Conservation (phyloP, 2,329 filamentous ascomycete genomes). For the Phoma herbarum region DNA sequence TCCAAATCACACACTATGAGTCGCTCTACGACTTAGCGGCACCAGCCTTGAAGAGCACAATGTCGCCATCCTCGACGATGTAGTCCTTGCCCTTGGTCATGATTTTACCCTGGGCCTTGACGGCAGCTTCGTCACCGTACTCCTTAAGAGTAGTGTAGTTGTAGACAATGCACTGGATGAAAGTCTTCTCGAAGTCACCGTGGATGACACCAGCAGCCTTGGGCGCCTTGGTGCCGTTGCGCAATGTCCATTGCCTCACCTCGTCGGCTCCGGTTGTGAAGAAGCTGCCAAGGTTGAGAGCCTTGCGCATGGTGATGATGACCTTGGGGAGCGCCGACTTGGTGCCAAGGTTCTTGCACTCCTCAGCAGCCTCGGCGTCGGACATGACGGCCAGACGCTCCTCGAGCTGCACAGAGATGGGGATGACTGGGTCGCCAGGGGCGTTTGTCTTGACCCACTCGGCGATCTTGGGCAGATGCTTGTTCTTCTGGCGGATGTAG, state of each 20-base stretch:
- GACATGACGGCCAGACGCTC: conserved; percentile 86
- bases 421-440: conserved; percentile 86
- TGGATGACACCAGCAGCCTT: conserved; percentile 98
- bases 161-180: conserved; percentile 95
- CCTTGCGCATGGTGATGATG: conserved; percentile 91
- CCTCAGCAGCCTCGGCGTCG: conserved; percentile 79
- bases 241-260: conserved; percentile 97
- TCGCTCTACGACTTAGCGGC: conserved; percentile 72
- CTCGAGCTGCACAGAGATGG: conserved; percentile 91
- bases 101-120: conserved; percentile 94
- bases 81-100: conserved; percentile 99
- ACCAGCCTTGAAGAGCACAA: conserved; percentile 88
- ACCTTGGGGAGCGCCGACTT: conserved; percentile 93
- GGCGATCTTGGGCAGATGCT: conserved; percentile 91
- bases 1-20: conserved; percentile 1
- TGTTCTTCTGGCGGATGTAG: conserved; percentile 99
- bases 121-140: conserved; percentile 83
- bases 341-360: conserved; percentile 86
- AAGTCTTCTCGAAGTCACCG: conserved; percentile 99
- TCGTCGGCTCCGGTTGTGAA: conserved; percentile 97
- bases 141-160: conserved; percentile 86
- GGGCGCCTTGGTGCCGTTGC: conserved; percentile 95
- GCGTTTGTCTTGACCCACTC: conserved; percentile 96
- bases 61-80: conserved; percentile 82
- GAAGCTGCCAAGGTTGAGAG: conserved; percentile 89